phyloP scores from a whole-genome alignment of 768 basidiomycete species.

The Tubosaeta sp. region DNA sequence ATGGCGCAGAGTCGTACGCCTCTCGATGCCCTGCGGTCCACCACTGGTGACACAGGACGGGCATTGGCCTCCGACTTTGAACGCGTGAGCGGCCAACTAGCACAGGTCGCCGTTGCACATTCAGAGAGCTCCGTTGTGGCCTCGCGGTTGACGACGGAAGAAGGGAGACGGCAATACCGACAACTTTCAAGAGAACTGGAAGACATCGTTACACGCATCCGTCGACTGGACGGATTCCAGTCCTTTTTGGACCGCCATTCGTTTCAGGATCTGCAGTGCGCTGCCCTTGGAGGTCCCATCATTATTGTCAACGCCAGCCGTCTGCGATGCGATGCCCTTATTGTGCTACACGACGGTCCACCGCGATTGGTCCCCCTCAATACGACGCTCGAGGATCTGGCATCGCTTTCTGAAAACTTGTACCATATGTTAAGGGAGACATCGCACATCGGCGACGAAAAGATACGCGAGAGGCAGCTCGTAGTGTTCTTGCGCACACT shows the following conservation, averaged over 20 bases:
- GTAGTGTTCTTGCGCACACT: conserved; percentile 15
- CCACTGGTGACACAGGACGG: conserved; percentile 11
- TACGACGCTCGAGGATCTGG: conserved; percentile 10
- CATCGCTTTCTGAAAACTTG: conserved; percentile 5
- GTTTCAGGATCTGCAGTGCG: conserved; percentile 13
- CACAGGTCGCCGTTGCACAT: background rate
- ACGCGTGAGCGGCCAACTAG: conserved; percentile 12
- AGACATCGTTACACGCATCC: conserved; percentile 18
- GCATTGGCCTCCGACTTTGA: conserved; percentile 26
- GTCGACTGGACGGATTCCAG: conserved; percentile 24
- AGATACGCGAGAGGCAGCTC: conserved; percentile 15
- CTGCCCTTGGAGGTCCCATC: conserved; percentile 30
- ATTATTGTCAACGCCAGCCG: conserved; percentile 34
- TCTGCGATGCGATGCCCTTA: conserved; percentile 37
- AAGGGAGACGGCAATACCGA: conserved; percentile 13
- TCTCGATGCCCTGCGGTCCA: conserved; percentile 19
- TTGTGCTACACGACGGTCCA: conserved; percentile 21
- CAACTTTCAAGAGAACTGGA: conserved; percentile 17
- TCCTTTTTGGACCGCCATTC: conserved; percentile 27
- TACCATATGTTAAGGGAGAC: conserved; percentile 6
- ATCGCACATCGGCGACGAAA: conserved; percentile 17
- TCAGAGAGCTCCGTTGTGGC: background rate
- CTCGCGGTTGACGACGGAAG: conserved; percentile 11
- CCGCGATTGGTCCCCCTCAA: conserved; percentile 20
- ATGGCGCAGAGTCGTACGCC: conserved; percentile 24